Percentiles rank a stretch among this genome's conserved stretches.
phyloP scores from a whole-genome alignment of 305 asterid genomes.

The Salvia sclarea region DNA sequence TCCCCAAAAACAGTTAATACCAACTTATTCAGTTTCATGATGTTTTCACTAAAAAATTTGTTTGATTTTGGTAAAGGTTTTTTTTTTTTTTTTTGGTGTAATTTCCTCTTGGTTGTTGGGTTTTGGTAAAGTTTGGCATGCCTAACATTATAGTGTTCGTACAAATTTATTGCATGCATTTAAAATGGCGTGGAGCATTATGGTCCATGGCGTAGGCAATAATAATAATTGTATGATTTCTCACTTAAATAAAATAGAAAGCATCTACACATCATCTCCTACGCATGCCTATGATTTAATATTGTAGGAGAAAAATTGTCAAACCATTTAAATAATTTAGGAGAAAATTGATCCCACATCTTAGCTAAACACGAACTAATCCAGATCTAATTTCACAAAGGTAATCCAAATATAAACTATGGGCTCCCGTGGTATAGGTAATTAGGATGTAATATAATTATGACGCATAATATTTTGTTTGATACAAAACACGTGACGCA shows the following conservation, averaged over 20 bases:
- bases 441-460: too few species aligned
- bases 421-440: too few species aligned
- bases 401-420: too few species aligned
- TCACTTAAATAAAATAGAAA: not conserved
- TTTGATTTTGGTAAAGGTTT: not conserved
- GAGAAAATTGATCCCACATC: not conserved
- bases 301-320: not conserved
- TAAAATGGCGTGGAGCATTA: too few species aligned
- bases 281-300: not conserved
- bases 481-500: too few species aligned
- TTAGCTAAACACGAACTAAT: not conserved
- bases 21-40: not conserved
- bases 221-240: too few species aligned
- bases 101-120: not conserved
- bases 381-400: not conserved
- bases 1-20: not conserved
- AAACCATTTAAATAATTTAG: not conserved
- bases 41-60: not conserved
- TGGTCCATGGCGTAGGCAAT: too few species aligned
- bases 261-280: not conserved
- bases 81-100: not conserved
- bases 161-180: not conserved
- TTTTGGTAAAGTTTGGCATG: not conserved
- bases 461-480: too few species aligned
- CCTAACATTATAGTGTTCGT: not conserved